Evolutionary conservation across 208 protist species (phyloP), one percentile per base, ranked within the genome.

Genomic region (Leptomonas seymouri): DNA sequence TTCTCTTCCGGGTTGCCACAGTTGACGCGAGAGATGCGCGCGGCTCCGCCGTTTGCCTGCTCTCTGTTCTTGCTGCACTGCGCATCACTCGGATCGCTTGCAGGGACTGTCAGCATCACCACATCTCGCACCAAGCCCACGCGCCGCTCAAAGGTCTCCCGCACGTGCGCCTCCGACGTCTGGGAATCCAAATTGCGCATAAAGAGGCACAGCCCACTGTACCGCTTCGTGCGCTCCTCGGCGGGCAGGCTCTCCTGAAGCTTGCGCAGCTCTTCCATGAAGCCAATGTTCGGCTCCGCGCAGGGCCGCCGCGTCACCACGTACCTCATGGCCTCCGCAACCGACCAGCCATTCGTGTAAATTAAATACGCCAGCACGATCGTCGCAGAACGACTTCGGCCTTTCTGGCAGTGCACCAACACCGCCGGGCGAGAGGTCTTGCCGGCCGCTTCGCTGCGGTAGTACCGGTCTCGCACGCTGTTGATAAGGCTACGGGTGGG

Each of bases 331-430:
- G 91, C 85, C 81, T 97, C 87, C 2, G 80, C 81, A 0, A 94
- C 84, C 9, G 90, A 86, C 84, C 87, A 93, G 11, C 90, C 90
- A 70, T 93, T 94, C 59, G 80, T 84, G 53, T 81, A 80, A 20
- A 97, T 87, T 25, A 94, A 75, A 53, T 97, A 95, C 6, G 93
- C 93, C 21, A 93, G 67, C 25, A 95, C 93, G 57, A 97, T 85
- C 1, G 93, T 93, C 16, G 72, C 80, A 21, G 89, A 95, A 42
- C 93, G 90, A 70, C 89, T 95, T n/a, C 79, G 59, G 1, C 93
- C 93, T 58, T 88, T 86, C 58, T 93, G 90, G 67, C 93, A 97
- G 78, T 97, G 89, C 53, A 95, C 82, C 18, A 97, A 80, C 23
- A 95, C 77, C 12, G 80, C 61, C 5, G 89, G 89, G 23, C 64